These are phyloP conservation scores for Mortierella sp. DNA, from an alignment of 371 early-diverging fungal species.

Conservation along the genomic window DNA sequence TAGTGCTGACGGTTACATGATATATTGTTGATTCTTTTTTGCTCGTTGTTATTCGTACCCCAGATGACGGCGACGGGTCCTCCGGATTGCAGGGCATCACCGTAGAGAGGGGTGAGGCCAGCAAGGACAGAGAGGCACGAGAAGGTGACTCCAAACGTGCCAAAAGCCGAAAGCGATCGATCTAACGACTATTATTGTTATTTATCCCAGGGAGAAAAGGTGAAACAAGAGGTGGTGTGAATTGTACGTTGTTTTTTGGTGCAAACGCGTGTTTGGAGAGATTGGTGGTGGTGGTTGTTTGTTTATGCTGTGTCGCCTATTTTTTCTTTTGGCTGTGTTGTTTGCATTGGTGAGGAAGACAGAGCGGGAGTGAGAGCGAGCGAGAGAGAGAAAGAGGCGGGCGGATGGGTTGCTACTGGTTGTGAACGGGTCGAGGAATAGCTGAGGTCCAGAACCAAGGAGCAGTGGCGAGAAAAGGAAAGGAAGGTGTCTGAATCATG, in stretches of 20 bases:
- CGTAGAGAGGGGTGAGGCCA: constrained; percentile 73
- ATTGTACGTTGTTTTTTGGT: neutral
- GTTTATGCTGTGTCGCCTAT: neutral
- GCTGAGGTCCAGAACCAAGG: neutral
- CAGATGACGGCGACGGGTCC: constrained; percentile 79
- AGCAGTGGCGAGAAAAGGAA: neutral
- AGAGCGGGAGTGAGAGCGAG: neutral
- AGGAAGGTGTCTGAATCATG: neutral
- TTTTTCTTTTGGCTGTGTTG: neutral
- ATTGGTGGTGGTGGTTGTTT: neutral
- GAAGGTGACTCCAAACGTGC: constrained; percentile 75
- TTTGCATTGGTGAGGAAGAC: neutral
- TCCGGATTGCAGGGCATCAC: constrained; percentile 73
- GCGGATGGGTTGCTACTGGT: neutral
- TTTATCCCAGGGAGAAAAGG: neutral
- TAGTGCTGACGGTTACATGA: neutral
- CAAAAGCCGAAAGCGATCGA: constrained; percentile 72
- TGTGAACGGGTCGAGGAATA: neutral
- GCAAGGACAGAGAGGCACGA: constrained; percentile 72
- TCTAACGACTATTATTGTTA: constrained; percentile 67
- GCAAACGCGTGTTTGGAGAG: neutral
- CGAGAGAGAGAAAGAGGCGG: neutral
- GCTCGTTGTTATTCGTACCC: constrained; percentile 49
- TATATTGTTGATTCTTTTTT: neutral
- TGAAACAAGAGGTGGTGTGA: neutral